Evolutionary conservation across 78 protist species (phyloP).

Genomic region (slime mould (Dictyostelium discoideum)): dicty_2.7 NC_007090.3:836001-836500

Average conservation of each 20-base stretch:
- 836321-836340: slow-evolving; percentile 37
- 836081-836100: background rate
- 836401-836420: slow-evolving; percentile 50
- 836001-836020: slow-evolving; percentile 48
- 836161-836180: slow-evolving; percentile 53
- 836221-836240: too few species aligned
- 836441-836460: background rate
- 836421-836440: slow-evolving; percentile 47
- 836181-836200: slow-evolving; percentile 65
- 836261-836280: background rate
- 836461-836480: background rate
- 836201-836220: slow-evolving; percentile 41
- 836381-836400: slow-evolving; percentile 56
- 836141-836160: background rate
- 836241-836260: background rate
- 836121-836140: background rate
- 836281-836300: background rate
- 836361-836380: slow-evolving; percentile 14
- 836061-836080: slow-evolving; percentile 41
- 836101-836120: background rate
- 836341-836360: slow-evolving; percentile 50
- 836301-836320: background rate
- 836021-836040: slow-evolving; percentile 43
- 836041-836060: slow-evolving; percentile 1
- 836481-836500: background rate